A percentile compares a stretch with the other conserved stretches of the same genome.
Evolutionary conservation across 768 basidiomycete genomes (phyloP).

Genomic region (Termitomyces bulborhizus): DNA sequence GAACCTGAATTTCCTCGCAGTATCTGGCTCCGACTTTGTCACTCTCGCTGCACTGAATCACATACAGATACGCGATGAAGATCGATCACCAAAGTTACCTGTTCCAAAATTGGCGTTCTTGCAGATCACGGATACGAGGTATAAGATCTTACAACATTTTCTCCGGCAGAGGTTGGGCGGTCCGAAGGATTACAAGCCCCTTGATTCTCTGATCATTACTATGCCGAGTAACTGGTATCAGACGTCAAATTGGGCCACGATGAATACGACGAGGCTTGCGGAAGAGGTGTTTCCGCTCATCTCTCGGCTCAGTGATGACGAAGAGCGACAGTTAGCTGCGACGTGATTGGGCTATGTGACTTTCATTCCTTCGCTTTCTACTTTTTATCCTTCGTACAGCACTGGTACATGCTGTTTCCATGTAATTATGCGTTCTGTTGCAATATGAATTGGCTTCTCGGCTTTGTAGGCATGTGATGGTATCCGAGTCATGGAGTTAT

Average conservation of each 20-base stretch:
- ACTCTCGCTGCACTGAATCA: slow-evolving; percentile 1
- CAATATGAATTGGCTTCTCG: neutral
- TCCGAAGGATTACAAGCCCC: neutral
- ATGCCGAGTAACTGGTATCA: neutral
- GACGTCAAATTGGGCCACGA: neutral
- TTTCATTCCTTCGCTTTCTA: neutral
- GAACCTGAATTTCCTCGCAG: neutral
- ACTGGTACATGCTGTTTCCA: neutral
- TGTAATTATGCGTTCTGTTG: neutral
- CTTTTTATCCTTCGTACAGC: neutral
- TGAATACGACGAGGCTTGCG: neutral
- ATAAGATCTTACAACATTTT: neutral
- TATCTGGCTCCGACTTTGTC: slow-evolving; percentile 1
- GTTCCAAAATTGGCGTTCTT: neutral
- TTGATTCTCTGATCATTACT: neutral
- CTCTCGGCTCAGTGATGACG: neutral
- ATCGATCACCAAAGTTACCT: neutral
- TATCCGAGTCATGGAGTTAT: neutral
- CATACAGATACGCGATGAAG: neutral
- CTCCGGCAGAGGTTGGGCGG: neutral
- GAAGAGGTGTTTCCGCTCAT: neutral
- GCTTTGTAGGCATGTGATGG: neutral
- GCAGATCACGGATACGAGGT: neutral
- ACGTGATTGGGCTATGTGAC: neutral
- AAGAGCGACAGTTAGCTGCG: neutral